Evolutionary conservation across 768 basidiomycete species (phyloP).

Genomic region (Amanita molliuscula): DNA sequence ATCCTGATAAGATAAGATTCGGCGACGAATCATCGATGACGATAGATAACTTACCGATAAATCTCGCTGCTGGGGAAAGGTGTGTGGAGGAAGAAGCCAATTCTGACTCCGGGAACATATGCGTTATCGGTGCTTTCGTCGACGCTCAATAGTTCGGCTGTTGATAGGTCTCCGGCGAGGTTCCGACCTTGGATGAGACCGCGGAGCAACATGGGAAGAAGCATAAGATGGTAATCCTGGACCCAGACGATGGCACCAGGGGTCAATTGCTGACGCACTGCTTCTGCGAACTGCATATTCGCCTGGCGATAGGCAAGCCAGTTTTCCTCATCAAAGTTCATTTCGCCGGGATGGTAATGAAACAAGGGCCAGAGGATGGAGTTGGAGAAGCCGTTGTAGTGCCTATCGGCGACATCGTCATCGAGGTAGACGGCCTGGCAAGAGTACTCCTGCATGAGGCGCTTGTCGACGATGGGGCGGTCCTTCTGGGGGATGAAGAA

Average conservation of each 20-base stretch:
- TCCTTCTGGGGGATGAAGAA: slow-evolving; percentile 92
- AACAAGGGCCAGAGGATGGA: slow-evolving; percentile 99
- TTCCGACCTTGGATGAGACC: slow-evolving; percentile 70
- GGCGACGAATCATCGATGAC: slow-evolving; percentile 4
- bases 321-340: slow-evolving; percentile 99
- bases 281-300: slow-evolving; percentile 90
- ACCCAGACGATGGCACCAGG: slow-evolving; percentile 98
- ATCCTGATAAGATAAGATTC: slow-evolving; percentile 45
- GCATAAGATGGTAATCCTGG: slow-evolving; percentile 97
- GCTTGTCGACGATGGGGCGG: slow-evolving; percentile 81
- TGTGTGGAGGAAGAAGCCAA: slow-evolving; percentile 98
- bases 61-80: slow-evolving; percentile 98
- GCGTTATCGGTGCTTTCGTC: slow-evolving; percentile 58
- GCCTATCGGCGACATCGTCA: slow-evolving; percentile 95
- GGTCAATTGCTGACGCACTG: slow-evolving; percentile 64
- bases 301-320: slow-evolving; percentile 98
- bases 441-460: slow-evolving; percentile 89
- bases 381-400: slow-evolving; percentile 99
- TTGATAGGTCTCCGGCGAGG: slow-evolving; percentile 43
- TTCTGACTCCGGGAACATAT: slow-evolving; percentile 66
- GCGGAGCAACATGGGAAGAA: slow-evolving; percentile 92
- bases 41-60: slow-evolving; percentile 56
- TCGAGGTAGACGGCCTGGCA: slow-evolving; percentile 98
- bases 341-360: slow-evolving; percentile 99
- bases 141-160: slow-evolving; percentile 54